Evolutionary conservation across 768 basidiomycete genomes (phyloP).

Genomic region (Mycena amicta): DNA sequence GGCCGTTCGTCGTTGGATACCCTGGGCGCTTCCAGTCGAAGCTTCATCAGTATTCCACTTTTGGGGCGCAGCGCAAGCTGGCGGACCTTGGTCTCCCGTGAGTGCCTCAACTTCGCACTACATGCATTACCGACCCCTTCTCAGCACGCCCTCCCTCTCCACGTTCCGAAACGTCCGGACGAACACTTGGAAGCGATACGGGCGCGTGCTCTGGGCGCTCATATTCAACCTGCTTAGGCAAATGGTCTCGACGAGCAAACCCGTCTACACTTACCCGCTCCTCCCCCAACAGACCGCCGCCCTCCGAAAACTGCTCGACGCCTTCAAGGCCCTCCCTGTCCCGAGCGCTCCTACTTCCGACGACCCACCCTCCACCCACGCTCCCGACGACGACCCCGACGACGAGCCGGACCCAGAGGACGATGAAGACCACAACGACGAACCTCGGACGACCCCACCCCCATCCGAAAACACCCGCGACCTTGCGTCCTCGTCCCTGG

Average conservation of each 20-base stretch:
- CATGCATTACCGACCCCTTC: no score
- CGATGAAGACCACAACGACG: background rate
- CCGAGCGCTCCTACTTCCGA: background rate
- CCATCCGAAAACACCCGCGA: background rate
- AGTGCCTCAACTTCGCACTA: background rate
- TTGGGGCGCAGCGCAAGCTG: background rate
- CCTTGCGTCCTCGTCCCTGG: background rate
- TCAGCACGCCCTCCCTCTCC: no score
- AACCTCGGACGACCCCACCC: background rate
- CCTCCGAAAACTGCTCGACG: background rate
- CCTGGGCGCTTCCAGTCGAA: background rate
- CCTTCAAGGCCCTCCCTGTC: background rate
- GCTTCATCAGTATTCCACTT: background rate
- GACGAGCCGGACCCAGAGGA: background rate
- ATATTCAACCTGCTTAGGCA: conserved; percentile 12
- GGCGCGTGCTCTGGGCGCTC: conserved; percentile 9
- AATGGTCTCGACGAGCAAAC: background rate
- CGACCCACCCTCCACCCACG: background rate
- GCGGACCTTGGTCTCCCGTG: background rate
- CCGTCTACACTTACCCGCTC: background rate
- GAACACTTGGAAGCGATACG: background rate
- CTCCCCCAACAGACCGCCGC: background rate
- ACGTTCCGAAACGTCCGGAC: background rate
- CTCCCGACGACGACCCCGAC: background rate
- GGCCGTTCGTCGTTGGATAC: background rate